Conservation (phyloP, 2,329 filamentous ascomycete genomes). For the Sclerotiophoma versabilis region DNA sequence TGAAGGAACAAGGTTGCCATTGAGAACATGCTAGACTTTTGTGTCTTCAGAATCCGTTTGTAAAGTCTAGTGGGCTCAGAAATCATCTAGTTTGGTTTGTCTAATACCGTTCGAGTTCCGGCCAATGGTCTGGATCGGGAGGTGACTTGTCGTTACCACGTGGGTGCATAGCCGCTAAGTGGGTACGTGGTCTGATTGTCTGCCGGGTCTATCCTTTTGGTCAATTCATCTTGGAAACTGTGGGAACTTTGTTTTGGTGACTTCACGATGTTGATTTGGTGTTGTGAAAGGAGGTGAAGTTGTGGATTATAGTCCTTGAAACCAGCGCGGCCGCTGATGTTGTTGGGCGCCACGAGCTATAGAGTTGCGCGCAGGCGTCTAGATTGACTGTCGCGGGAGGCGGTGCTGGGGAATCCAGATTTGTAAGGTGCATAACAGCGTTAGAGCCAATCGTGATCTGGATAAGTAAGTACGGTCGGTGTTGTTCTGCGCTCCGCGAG, state of each 20-base stretch:
- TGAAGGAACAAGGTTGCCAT: too few relatives aligned
- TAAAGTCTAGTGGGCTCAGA: not conserved
- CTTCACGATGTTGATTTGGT: not conserved
- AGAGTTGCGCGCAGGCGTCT: not conserved
- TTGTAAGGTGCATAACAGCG: not conserved
- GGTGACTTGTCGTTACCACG: not conserved
- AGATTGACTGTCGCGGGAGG: not conserved
- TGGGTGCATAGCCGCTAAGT: not conserved
- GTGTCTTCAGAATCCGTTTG: not conserved
- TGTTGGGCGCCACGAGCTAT: not conserved
- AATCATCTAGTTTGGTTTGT: not conserved
- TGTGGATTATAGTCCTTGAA: not conserved
- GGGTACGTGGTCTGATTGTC: constrained; percentile 5
- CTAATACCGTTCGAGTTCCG: not conserved
- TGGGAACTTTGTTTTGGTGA: not conserved
- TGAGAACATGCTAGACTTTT: too few relatives aligned
- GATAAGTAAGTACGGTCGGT: not conserved
- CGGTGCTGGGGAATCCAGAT: not conserved
- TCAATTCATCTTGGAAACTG: not conserved
- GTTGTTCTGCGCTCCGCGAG: not conserved
- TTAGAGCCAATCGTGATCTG: not conserved
- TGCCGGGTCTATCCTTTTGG: constrained; percentile 12
- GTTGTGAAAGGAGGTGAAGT: not conserved
- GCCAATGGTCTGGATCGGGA: not conserved
- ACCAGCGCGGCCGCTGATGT: too few relatives aligned